A percentile compares a stretch with the other conserved stretches of the same genome.
These are phyloP conservation scores for Pichia sp. DNA, from an alignment of 1,139 yeast genomes.

Conservation along the genomic window DNA sequence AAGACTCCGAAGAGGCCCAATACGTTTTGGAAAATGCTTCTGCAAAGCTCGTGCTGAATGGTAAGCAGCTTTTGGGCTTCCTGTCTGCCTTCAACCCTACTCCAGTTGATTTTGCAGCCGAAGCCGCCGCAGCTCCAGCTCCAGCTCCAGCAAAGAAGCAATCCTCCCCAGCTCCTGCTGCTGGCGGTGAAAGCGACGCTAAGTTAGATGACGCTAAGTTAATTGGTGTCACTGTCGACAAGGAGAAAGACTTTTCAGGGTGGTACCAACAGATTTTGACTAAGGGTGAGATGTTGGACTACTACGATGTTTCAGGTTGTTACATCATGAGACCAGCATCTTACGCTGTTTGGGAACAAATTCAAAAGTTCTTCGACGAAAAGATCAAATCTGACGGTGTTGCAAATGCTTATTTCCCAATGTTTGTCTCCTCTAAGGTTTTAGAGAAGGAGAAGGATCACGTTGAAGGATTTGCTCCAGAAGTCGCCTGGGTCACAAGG, in stretches of 20 bases:
- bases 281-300: slow-evolving; percentile 97
- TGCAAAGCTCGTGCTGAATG: slow-evolving; percentile 53
- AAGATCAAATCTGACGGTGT: slow-evolving; percentile 86
- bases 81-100: slow-evolving; percentile 57
- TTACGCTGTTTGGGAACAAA: slow-evolving; percentile 89
- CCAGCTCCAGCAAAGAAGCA: slow-evolving; percentile 6
- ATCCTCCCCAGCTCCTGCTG: slow-evolving; percentile 16
- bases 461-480: slow-evolving; percentile 99
- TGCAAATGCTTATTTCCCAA: slow-evolving; percentile 93
- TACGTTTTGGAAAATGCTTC: slow-evolving; percentile 60
- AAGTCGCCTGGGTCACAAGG: slow-evolving; percentile 98
- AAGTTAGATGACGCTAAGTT: slow-evolving; percentile 83
- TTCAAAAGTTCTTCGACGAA: slow-evolving; percentile 80
- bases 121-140: slow-evolving; percentile 37
- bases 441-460: slow-evolving; percentile 98
- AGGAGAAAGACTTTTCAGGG: slow-evolving; percentile 83
- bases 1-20: slow-evolving; percentile 35
- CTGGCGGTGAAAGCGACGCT: slow-evolving; percentile 39
- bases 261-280: slow-evolving; percentile 97
- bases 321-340: slow-evolving; percentile 97
- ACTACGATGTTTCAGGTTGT: slow-evolving; percentile 98
- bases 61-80: slow-evolving; percentile 48
- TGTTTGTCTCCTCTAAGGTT: slow-evolving; percentile 92
- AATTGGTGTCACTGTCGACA: slow-evolving; percentile 94
- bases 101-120: slow-evolving; percentile 57